Evolutionary conservation across 2,329 filamentous ascomycete genomes (phyloP), one percentile per base, ranked within the genome.

Genomic region (Pestalotiopsis sp.): DNA sequence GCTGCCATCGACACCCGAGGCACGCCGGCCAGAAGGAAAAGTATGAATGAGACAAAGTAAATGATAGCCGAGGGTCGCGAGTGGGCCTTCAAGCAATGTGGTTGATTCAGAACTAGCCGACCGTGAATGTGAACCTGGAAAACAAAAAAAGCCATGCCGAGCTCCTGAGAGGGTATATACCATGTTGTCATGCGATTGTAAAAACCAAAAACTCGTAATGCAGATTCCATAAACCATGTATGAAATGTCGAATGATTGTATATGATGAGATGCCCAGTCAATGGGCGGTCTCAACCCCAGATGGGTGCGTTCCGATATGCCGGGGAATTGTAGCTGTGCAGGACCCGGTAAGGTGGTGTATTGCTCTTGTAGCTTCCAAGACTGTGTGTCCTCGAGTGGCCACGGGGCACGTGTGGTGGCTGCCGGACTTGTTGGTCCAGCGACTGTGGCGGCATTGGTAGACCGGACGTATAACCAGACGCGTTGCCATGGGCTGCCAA

Each of bases 251-350:
- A 62, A 23, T 12, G 12, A 62, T 38, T 14, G 1, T 11, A 13
- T 27, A 27, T 27, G 27, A 27, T 39, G 27, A 62, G n/a, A 31
- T 9, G 31, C 59, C 11, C 27, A 27, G 31, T 20, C 20, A 36
- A 62, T 62, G 59, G n/a, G 56, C 13, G 25, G 38, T 62, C 11
- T 62, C 71, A 87, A n/a, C 85, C 82, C 86, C 86, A 88, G n/a
- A 88, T 87, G 0, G 86, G 87, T 3, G 80, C 83, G 45, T 85
- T 82, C 36, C 82, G 82, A 72, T 89, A 89, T 5, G 87, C 85
- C 4, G 87, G 86, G 3, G 87, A 87, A 73, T 88, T 87, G 72
- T 89, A 88, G 76, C 86, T 88, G 77, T 89, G 87, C 9, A 88
- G 78, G 12, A 88, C 80, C 1, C 86, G 84, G 69, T 85, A 88